Evolutionary conservation across 2,329 filamentous ascomycete genomes (phyloP), one percentile per base, ranked within the genome.

Genomic region (Fusarium oxysporum): DNA sequence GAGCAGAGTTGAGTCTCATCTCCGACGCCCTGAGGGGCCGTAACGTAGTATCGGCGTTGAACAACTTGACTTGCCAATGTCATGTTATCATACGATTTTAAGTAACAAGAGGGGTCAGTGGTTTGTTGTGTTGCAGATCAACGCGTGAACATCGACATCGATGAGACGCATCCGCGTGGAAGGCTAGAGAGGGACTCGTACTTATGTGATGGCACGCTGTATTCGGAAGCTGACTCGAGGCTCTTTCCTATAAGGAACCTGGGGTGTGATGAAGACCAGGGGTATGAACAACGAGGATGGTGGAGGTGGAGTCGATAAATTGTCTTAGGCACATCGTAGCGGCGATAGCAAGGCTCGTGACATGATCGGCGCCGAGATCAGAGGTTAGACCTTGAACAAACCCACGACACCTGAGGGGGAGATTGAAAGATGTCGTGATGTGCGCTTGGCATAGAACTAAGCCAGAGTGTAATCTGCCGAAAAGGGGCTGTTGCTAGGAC

Each of bases 301-400:
- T 43, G 70, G 73, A 71, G 63, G 69, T 73, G 70, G 73, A 65
- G 73, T 43, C 41, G 13, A 30, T 40, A 30, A n/a, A 55, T 43
- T 48, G 50, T 60, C 62, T 66, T 45, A 55, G 61, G 37, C 60
- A 75, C 53, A 71, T 75, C 67, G 56, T 53, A 67, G 50, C 50
- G 50, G 43, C 23, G 65, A 70, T 62, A 40, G 32, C 54, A 67
- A 67, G 58, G 63, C 65, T 76, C 67, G 54, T 75, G 69, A 70
- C 61, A 73, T 70, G 74, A 76, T 76, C 74, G 66, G 54, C 73
- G 59, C 33, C 64, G 63, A 75, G 66, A 69, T 62, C 70, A 67
- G 64, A 71, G 47, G 41, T 66, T 58, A 65, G 58, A 55, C 62
- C 69, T 69, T 51, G 62, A 44, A 54, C 47, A 57, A 57, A 58